These are phyloP conservation scores for Pythium coloratum DNA, from an alignment of 352 stramenopile genomes.

Conservation along the genomic window DNA sequence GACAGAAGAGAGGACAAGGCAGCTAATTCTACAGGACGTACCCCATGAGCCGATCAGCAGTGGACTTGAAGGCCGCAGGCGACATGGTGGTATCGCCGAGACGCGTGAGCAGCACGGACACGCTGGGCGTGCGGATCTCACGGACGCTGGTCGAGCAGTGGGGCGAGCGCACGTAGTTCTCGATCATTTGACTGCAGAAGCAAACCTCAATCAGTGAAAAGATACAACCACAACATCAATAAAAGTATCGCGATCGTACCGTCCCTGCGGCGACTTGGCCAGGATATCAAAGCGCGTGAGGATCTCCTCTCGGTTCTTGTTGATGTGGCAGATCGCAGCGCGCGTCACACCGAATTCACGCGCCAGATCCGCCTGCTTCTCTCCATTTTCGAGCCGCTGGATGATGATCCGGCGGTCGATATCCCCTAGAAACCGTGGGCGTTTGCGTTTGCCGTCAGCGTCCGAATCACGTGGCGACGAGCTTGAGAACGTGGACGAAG, in stretches of 20 bases:
- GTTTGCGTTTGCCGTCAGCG: conserved; percentile 31
- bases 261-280: conserved; percentile 52
- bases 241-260: conserved; percentile 32
- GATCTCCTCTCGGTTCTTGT: conserved; percentile 76
- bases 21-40: neutral
- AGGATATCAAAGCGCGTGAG: conserved; percentile 64
- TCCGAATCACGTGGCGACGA: conserved; percentile 21
- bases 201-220: neutral
- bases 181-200: conserved; percentile 32
- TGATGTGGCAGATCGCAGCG: conserved; percentile 76
- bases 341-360: conserved; percentile 70
- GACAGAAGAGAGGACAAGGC: too few relatives aligned
- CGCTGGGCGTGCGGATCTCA: conserved; percentile 33
- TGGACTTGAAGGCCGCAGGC: conserved; percentile 12
- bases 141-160: conserved; percentile 38
- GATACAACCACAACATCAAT: neutral
- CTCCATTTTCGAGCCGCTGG: conserved; percentile 59
- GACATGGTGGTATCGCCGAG: conserved; percentile 11
- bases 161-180: conserved; percentile 33
- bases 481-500: conserved; percentile 20
- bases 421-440: conserved; percentile 53
- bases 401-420: conserved; percentile 68
- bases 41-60: conserved; percentile 25
- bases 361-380: conserved; percentile 62
- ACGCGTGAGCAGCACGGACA: conserved; percentile 22